phyloP scores from a whole-genome alignment of 1,139 yeast genomes.

The Taphrina populina region DNA sequence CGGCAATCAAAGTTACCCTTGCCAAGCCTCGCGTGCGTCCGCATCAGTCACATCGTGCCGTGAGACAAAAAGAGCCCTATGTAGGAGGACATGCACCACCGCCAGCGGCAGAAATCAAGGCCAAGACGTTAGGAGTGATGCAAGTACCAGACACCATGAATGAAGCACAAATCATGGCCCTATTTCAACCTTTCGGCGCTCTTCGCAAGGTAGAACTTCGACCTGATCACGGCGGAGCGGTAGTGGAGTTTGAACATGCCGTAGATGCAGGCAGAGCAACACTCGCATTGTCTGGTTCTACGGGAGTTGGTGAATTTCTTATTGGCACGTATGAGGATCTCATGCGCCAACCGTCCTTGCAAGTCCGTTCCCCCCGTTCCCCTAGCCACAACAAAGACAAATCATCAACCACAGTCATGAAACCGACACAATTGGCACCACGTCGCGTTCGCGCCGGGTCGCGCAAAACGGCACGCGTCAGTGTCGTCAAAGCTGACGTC shows the following conservation, averaged over 20 bases:
- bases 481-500: too few relatives aligned
- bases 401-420: too few relatives aligned
- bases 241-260: slow-evolving; percentile 54
- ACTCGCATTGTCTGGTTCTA: slow-evolving; percentile 52
- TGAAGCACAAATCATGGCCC: slow-evolving; percentile 40
- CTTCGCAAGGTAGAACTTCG: slow-evolving; percentile 49
- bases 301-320: slow-evolving; percentile 46
- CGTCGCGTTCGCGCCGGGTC: too few relatives aligned
- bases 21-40: neutral
- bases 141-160: slow-evolving; percentile 42
- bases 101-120: slow-evolving; percentile 31
- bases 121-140: slow-evolving; percentile 40
- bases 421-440: too few relatives aligned
- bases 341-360: slow-evolving; percentile 7
- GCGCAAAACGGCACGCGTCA: too few relatives aligned
- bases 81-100: slow-evolving; percentile 9
- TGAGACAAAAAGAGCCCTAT: neutral
- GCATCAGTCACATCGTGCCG: neutral
- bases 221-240: slow-evolving; percentile 55
- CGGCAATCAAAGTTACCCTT: slow-evolving; percentile 32
- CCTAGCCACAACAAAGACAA: too few relatives aligned
- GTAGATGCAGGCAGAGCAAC: slow-evolving; percentile 59
- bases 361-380: too few relatives aligned
- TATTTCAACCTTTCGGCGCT: slow-evolving; percentile 49
- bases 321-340: slow-evolving; percentile 47